Percentiles rank a stretch among this genome's conserved stretches.
These are phyloP conservation scores for Eucalyptus cladocalyx DNA, from an alignment of 345 rosid genomes.

Conservation along the genomic window DNA sequence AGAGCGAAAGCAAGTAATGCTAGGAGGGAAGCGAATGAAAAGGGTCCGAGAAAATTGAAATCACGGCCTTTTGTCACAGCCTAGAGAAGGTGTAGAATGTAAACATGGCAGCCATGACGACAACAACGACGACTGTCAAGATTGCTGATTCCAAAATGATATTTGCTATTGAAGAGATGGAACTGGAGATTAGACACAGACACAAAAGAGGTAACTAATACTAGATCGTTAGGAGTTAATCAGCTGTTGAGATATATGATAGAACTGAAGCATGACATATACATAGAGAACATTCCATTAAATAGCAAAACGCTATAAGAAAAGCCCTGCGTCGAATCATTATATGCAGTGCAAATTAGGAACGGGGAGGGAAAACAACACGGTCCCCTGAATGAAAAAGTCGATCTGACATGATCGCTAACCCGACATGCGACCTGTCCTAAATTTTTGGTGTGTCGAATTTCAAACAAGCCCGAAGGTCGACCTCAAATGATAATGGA, in stretches of 20 bases:
- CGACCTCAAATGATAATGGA: no score
- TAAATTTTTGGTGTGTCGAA: no score
- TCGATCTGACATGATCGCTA: no score
- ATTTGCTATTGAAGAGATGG: constrained; percentile 15
- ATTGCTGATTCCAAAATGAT: constrained; percentile 46
- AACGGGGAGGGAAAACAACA: no score
- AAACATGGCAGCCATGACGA: neutral
- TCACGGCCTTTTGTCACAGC: constrained; percentile 53
- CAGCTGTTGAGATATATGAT: neutral
- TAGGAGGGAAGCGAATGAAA: constrained; percentile 23
- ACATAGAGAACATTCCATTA: no score
- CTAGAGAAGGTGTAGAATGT: constrained; percentile 59
- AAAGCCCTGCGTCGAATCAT: no score
- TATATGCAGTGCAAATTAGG: no score
- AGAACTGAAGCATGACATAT: neutral
- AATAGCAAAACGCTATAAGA: no score
- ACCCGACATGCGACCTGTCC: no score
- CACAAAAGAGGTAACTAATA: neutral
- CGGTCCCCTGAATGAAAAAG: no score
- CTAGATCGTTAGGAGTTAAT: neutral
- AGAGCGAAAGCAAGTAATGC: neutral
- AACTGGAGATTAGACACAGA: neutral
- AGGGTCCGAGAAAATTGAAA: constrained; percentile 59
- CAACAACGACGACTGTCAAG: constrained; percentile 36
- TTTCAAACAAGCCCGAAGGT: no score